These are phyloP conservation scores for Fraxinus angustifolia DNA, from an alignment of 305 asterid species.

Conservation along the genomic window DNA sequence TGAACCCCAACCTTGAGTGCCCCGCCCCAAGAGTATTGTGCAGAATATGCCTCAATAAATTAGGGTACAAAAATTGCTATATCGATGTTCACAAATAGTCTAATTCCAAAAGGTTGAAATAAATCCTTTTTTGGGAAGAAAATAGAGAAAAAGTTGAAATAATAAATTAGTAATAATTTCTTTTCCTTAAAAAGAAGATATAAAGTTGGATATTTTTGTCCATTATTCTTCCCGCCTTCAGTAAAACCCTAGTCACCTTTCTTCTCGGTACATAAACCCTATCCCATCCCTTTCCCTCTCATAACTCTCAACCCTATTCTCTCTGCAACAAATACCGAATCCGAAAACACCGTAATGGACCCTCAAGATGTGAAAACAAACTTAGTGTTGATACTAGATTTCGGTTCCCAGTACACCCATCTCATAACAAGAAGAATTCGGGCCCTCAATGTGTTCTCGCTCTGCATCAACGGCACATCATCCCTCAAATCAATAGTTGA, in stretches of 20 bases:
- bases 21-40: no score
- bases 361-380: conserved; percentile 56
- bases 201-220: not conserved
- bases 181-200: not conserved
- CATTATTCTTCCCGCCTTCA: conserved; percentile 46
- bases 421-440: conserved; percentile 95
- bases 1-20: no score
- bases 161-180: no score
- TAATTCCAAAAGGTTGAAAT: no score
- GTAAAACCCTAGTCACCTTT: conserved; percentile 61
- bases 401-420: conserved; percentile 95
- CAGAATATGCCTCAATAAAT: no score
- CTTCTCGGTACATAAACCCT: not conserved
- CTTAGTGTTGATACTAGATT: conserved; percentile 72
- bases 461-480: conserved; percentile 79
- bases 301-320: conserved; percentile 8
- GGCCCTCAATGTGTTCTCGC: conserved; percentile 70
- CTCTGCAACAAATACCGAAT: not conserved
- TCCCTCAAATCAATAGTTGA: conserved; percentile 57
- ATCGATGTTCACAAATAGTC: no score
- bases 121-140: no score
- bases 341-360: conserved; percentile 36
- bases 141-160: not conserved
- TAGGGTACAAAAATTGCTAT: no score
- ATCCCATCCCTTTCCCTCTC: not conserved